These are phyloP conservation scores for Hibiscus syriacus DNA, from an alignment of 345 rosid genomes.

Conservation along the genomic window DNA sequence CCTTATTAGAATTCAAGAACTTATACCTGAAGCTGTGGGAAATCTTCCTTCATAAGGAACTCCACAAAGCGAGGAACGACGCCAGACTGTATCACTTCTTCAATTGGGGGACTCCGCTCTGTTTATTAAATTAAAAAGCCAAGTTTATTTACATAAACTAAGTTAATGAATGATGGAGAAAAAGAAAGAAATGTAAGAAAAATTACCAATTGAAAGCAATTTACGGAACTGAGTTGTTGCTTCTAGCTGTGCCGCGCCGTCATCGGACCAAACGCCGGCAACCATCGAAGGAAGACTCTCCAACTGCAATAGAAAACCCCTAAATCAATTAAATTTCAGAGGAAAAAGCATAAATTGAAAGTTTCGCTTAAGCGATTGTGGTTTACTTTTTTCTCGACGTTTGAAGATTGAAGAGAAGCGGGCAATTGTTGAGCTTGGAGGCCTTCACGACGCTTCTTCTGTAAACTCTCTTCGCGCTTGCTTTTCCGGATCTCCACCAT, in stretches of 20 bases:
- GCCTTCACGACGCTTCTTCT: background rate
- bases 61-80: too few relatives aligned
- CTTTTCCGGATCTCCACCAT: background rate
- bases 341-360: too few relatives aligned
- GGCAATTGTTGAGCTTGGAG: too few relatives aligned
- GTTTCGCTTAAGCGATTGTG: background rate
- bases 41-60: too few relatives aligned
- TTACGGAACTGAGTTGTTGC: background rate
- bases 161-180: background rate
- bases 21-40: too few relatives aligned
- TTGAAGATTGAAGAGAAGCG: background rate
- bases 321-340: background rate
- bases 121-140: slow-evolving; percentile 8
- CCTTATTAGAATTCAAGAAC: background rate
- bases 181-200: too few relatives aligned
- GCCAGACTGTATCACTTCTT: too few relatives aligned
- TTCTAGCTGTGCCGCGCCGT: background rate
- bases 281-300: background rate
- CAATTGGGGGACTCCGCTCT: too few relatives aligned
- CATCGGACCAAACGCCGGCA: background rate
- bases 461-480: background rate
- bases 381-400: background rate
- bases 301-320: background rate
- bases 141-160: background rate
- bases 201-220: background rate